A percentile compares a stretch with the other conserved stretches of the same genome.
phyloP scores from a whole-genome alignment of 768 basidiomycete genomes.

The Lentinula boryana region DNA sequence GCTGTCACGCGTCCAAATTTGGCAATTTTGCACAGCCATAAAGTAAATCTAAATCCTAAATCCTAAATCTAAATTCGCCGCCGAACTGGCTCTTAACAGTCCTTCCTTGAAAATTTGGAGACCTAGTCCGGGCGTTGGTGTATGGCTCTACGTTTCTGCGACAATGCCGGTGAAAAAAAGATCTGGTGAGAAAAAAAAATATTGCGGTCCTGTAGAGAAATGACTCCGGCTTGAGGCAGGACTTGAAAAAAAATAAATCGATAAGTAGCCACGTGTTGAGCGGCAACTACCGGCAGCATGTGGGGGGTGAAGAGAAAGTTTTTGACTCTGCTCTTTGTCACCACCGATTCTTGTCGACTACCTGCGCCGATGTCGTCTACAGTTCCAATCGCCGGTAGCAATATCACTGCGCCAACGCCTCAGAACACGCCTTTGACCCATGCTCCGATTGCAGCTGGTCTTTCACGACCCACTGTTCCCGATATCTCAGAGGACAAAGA shows the following conservation, averaged over 20 bases:
- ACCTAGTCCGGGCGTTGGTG: conserved; percentile 46
- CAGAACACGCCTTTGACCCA: conserved; percentile 87
- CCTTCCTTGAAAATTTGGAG: conserved; percentile 47
- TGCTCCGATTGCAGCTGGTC: conserved; percentile 70
- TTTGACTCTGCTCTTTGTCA: not conserved
- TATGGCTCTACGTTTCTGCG: conserved; percentile 16
- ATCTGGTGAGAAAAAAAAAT: too few species aligned
- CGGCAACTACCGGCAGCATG: not conserved
- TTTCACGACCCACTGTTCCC: conserved; percentile 85
- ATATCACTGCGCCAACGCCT: conserved; percentile 84
- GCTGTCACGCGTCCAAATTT: too few species aligned
- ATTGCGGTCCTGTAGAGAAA: too few species aligned
- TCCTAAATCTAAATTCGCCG: too few species aligned
- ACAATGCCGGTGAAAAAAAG: not conserved
- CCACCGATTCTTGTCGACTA: not conserved
- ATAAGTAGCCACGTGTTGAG: not conserved
- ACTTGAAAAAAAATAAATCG: not conserved
- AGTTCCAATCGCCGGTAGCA: conserved; percentile 53
- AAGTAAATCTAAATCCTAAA: too few species aligned
- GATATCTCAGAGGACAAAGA: conserved; percentile 81
- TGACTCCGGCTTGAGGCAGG: too few species aligned
- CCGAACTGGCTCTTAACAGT: too few species aligned
- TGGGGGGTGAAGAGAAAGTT: not conserved
- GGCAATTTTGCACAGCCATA: too few species aligned
- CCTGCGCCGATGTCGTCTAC: conserved; percentile 53